Evolutionary conservation across 306 rosid genomes (phyloP).

Genomic region (Delonix regia): DNA sequence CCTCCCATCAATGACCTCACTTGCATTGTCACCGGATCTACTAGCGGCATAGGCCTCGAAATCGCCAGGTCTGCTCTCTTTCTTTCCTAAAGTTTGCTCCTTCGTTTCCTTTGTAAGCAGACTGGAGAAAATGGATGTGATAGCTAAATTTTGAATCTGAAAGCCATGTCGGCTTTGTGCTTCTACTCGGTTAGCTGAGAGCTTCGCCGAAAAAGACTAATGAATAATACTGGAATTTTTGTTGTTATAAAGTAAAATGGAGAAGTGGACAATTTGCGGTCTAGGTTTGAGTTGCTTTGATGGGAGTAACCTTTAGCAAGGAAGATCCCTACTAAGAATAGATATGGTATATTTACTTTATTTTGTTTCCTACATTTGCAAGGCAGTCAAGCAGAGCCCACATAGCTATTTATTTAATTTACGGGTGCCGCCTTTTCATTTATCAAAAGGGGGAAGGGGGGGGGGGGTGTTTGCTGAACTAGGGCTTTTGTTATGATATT

Average conservation of each 20-base stretch:
- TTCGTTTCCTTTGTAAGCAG: neutral
- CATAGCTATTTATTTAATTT: conserved; percentile 10
- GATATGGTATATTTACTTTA: neutral
- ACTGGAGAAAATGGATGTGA: neutral
- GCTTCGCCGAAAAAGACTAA: neutral
- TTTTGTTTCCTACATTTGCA: conserved; percentile 1
- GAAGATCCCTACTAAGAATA: conserved; percentile 9
- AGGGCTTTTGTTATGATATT: conserved; percentile 3
- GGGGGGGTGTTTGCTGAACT: conserved; percentile 15
- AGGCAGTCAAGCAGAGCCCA: conserved; percentile 21
- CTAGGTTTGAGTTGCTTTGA: neutral
- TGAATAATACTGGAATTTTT: neutral
- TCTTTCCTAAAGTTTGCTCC: neutral
- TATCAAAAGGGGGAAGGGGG: neutral
- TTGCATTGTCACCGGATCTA: conserved; percentile 92
- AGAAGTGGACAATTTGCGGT: neutral
- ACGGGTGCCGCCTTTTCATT: conserved; percentile 4
- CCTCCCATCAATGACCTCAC: conserved; percentile 83
- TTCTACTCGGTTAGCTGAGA: neutral
- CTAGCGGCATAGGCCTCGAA: conserved; percentile 96
- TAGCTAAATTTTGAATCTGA: neutral
- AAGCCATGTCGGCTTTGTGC: neutral
- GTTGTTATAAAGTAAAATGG: neutral
- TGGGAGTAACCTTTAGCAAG: neutral
- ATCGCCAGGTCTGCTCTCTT: conserved; percentile 67